Evolutionary conservation across 2,329 filamentous ascomycete species (phyloP).

Genomic region (Fusarium sp.): DNA sequence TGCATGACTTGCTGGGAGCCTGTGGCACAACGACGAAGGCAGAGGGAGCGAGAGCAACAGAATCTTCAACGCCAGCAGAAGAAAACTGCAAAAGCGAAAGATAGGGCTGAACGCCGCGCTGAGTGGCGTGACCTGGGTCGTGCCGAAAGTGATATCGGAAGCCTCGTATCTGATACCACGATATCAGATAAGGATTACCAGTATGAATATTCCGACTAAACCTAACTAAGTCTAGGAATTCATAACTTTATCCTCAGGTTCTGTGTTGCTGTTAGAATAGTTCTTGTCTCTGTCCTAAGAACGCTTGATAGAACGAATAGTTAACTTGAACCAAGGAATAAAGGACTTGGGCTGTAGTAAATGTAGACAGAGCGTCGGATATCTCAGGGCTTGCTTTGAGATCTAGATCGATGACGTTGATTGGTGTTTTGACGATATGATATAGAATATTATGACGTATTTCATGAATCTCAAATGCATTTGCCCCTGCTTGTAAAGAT

Average conservation of each 20-base stretch:
- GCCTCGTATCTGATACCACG: neutral
- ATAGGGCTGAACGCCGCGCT: neutral
- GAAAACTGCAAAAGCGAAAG: neutral
- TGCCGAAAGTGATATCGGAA: neutral
- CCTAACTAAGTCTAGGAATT: neutral
- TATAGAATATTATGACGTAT: neutral
- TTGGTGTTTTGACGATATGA: neutral
- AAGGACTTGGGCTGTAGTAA: neutral
- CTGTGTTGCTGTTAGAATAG: fast-evolving
- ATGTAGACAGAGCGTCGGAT: neutral
- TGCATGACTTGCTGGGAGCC: neutral
- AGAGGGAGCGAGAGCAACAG: neutral
- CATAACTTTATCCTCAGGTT: neutral
- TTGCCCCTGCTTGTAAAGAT: neutral
- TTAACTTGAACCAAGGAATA: fast-evolving
- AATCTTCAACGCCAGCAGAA: neutral
- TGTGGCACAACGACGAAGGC: neutral
- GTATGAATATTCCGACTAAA: neutral
- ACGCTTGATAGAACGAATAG: fast-evolving
- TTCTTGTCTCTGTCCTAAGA: neutral
- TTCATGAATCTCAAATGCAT: neutral
- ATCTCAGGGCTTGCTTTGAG: neutral
- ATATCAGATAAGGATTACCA: neutral
- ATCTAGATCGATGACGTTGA: neutral
- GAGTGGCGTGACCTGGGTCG: neutral